Evolutionary conservation across 1,139 yeast species (phyloP).

Genomic region (Protomyces inouyei): DNA sequence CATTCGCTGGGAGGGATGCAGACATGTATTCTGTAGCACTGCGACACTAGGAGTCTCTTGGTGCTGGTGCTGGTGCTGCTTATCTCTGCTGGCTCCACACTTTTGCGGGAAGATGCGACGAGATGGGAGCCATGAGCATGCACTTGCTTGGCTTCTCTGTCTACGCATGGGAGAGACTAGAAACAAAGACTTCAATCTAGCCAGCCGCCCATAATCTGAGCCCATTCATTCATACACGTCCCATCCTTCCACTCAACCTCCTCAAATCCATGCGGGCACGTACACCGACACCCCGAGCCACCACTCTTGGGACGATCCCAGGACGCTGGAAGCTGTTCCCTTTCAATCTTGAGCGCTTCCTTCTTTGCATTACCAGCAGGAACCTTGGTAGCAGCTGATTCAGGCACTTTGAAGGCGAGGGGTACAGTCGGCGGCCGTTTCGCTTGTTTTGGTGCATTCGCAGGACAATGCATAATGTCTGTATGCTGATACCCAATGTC

Average conservation of each 20-base stretch:
- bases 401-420: too few relatives aligned
- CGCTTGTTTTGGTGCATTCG: constrained; percentile 47
- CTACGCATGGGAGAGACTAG: neutral
- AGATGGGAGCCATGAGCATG: neutral
- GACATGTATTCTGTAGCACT: neutral
- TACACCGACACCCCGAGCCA: constrained; percentile 83
- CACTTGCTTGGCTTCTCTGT: neutral
- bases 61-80: neutral
- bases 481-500: constrained; percentile 86
- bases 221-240: constrained; percentile 57
- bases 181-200: neutral
- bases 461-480: constrained; percentile 76
- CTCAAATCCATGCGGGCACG: constrained; percentile 55
- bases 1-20: constrained; percentile 20
- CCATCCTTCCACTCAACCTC: constrained; percentile 57
- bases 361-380: constrained; percentile 42
- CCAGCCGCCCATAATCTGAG: constrained; percentile 40
- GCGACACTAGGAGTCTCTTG: neutral
- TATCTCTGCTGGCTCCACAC: neutral
- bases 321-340: neutral
- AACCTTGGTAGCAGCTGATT: constrained; percentile 1
- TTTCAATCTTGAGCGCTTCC: constrained; percentile 36
- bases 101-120: neutral
- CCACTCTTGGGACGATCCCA: constrained; percentile 48
- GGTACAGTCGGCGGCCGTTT: constrained; percentile 36